Base-by-base conservation (phyloP, 441 rosid species). In the Pelargonium fulgidum region DNA sequence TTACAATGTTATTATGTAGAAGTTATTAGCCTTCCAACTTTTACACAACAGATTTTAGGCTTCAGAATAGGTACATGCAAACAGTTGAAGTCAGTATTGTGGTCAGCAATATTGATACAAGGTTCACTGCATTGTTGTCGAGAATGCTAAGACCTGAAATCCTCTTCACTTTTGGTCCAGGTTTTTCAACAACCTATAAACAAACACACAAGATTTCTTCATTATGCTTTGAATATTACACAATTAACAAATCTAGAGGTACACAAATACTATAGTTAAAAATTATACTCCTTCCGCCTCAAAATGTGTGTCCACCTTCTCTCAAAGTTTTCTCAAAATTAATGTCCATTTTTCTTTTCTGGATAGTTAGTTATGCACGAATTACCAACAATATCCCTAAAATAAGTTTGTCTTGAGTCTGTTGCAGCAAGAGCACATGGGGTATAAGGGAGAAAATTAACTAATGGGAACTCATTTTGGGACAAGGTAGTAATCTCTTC, bases 41-140 rank as follows among this genome's bases (percentile, higher is more conserved):
- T 47, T 61, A 62, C 69, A 33, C 54, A 0, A 14, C 58, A 29
- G 16, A 16, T 1, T 44, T 50, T 4, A 29, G 59, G 69, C 17
- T 70, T 89, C 84, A 91, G 85, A 91, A 91, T 73, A 91, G 81
- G 84, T 82, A 86, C 8, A 69, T 7, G 64, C 85, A 80, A 29
- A 74, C 84, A 68, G 85, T 19, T 4, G 91, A 81, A 72, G 97
- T 93, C 67, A 91, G 79, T 47, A 88, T 62, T 1, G 92, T 67
- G 22, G 96, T 93, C 77, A 81, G 64, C 50, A 91, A 70, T 66
- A 89, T 62, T 0, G 97, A 88, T 59, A 90, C 93, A 13, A 91
- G 82, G 83, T 93, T 91, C 75, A 93, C 98, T 0, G 83, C 85
- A 73, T 93, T 88, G 88, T 93, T 93, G 84, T 93, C 98, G 8